Conservation (phyloP, 2,329 filamentous ascomycete species). For the Onygenales sp. region DNA sequence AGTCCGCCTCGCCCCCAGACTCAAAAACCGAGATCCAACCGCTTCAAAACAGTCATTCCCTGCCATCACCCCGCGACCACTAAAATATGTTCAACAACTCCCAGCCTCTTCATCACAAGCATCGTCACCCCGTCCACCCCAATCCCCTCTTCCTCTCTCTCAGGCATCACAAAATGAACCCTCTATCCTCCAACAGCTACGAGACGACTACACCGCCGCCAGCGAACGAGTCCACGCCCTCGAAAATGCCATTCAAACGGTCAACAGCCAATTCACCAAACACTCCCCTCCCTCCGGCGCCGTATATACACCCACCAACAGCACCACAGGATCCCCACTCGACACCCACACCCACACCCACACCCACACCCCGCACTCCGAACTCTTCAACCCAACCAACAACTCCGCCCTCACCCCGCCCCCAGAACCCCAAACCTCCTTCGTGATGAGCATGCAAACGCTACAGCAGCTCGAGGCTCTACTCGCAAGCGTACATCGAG, state of each 20-base stretch:
- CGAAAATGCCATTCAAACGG: slow-evolving; percentile 5
- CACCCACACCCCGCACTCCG: not conserved
- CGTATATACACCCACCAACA: no score
- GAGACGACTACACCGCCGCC: slow-evolving; percentile 3
- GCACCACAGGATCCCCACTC: not conserved
- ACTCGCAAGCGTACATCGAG: not conserved
- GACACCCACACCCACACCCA: not conserved
- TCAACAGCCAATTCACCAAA: not conserved
- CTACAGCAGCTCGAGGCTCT: slow-evolving; percentile 8
- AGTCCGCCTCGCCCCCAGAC: not conserved
- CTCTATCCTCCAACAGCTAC: slow-evolving; percentile 3
- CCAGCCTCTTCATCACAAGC: slow-evolving; percentile 1
- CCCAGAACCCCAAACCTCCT: slow-evolving; percentile 1
- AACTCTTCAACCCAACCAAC: not conserved
- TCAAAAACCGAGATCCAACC: not conserved
- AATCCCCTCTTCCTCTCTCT: not conserved
- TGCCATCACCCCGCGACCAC: not conserved
- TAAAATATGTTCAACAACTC: not conserved
- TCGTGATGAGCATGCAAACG: not conserved
- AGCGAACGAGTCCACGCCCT: not conserved
- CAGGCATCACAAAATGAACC: not conserved
- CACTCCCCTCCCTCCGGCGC: not conserved
- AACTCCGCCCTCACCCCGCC: slow-evolving; percentile 5
- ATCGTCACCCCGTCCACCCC: not conserved
- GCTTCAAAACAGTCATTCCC: not conserved